phyloP scores from a whole-genome alignment of 345 rosid species.

The Gossypioides kirkii region DNA sequence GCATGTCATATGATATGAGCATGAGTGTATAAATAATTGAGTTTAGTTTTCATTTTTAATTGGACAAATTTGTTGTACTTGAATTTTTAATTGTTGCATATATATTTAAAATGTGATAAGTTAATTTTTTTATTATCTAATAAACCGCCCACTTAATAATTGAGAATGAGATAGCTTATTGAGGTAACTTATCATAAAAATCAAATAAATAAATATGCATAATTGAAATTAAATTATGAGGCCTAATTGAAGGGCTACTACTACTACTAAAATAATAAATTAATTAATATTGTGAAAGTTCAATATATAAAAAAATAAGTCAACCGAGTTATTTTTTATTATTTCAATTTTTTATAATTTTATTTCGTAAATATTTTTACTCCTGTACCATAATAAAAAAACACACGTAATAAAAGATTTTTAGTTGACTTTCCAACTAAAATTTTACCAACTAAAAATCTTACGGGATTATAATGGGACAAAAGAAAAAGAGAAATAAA shows the following conservation, averaged over 20 bases:
- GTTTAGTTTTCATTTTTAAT: background rate
- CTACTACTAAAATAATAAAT: background rate
- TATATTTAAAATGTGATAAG: background rate
- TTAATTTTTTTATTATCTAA: background rate
- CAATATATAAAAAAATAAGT: background rate
- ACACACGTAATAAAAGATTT: too few species aligned
- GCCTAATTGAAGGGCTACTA: background rate
- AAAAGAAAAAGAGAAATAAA: too few species aligned
- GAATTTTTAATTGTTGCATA: background rate
- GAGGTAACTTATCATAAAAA: background rate
- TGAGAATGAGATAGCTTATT: background rate
- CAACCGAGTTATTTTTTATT: background rate
- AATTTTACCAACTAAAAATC: background rate
- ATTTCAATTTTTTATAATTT: background rate
- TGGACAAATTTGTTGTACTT: background rate
- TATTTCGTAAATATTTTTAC: background rate
- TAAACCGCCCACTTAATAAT: background rate
- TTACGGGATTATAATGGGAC: background rate
- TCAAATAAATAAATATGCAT: background rate
- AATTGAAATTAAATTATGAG: background rate
- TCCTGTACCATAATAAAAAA: background rate
- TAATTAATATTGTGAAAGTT: background rate
- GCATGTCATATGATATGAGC: background rate
- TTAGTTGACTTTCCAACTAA: background rate
- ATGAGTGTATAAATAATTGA: background rate